Base-by-base conservation (phyloP, 2,329 filamentous ascomycete species). In the Epicoccum sorghinum region DNA sequence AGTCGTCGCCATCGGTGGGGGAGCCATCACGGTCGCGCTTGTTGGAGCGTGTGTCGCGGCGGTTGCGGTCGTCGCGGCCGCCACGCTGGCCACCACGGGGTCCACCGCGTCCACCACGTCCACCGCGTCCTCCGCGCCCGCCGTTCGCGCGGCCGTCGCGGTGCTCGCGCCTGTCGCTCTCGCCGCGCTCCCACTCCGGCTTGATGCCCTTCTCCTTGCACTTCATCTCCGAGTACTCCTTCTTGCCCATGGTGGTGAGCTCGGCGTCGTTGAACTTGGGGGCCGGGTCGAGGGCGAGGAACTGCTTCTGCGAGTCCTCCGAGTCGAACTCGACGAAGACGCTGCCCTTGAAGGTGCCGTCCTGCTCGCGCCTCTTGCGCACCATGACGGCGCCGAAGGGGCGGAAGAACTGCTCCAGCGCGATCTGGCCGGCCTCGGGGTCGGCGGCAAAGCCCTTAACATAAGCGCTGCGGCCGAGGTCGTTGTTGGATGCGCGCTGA, bases 291-390 rank as follows among this genome's bases (percentile, higher is more conserved):
- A 91, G 79, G 12, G 80, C 86, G 57, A 97, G 79, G 78, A 99
- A 99, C 55, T 86, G 86, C 74, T 92, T 83, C 67, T 90, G 88
- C 22, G 86, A 83, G 64, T 96, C 90, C 69, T 92, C 88, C 44
- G 85, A 85, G 58, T 85, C 83, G 75, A 98, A 99, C 76, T 97
- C 93, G 62, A 96, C 91, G 72, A 97, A 98, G 54, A 96, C 91
- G 64, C 91, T 96, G 65, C 93, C 92, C 83, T 99, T 99, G 87
- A 98, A 99, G 47, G 83, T 78, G 68, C 86, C 87, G 7, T 64
- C 54, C 43, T 84, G 78, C 57, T 87, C 80, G 43, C 95, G 91
- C 64, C 96, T 91, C 59, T 99, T 89, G 70, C 93, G 93, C 58
- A 99, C 88, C 41, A 88, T 85, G 66, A 91, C 85, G 29, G 89